Base-by-base conservation (phyloP, 2,329 filamentous ascomycete genomes). In the Alternaria panax region DNA sequence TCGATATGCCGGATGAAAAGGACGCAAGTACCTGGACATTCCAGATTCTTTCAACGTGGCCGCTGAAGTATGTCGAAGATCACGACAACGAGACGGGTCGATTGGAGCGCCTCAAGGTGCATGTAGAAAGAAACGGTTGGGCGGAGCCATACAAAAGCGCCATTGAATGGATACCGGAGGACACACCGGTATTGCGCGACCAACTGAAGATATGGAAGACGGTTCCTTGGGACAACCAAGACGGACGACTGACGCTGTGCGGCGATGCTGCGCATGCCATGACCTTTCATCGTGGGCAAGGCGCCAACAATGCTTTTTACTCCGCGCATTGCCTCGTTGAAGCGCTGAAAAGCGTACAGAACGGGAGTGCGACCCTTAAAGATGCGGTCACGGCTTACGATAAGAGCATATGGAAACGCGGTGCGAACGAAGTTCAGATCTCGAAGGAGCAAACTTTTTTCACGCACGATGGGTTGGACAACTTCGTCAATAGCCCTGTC, bases 231-330 rank as follows among this genome's bases (percentile, higher is more conserved):
- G 69, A 78, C 14, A 78, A 73, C 30, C 62, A 64, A 3, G 61
- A 60, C 7, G 77, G 75, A 14, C 59, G 74, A 24, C 67, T 78
- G 8, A 78, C 75, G 22, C 57, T 79, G 4, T 75, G 73, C 16
- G 78, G 77, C 3, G 78, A 79, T 57, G 75, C 76, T 30, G 78
- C 77, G n/a, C 77, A 79, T 63, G 72, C 78, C 3, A 80, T 80
- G 78, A 78, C 77, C 0, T 77, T 77, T 16, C 75, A 79, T 48
- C 75, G 75, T n/a, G 76, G 75, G 1, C 76, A 78, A 63, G 75
- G 75, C 7, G 69, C 76, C 18, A 79, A 78, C 47, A 76, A 78
- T 34, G 73, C 76, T 5, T 73, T 78, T 18, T 72, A 69, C 46
- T 77, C 77, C 47, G 74, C 70, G 4, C 65, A 70, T 22, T 71